A percentile compares a stretch with the other conserved stretches of the same genome.
phyloP scores from a whole-genome alignment of 1,139 yeast species.

The Protomyces lactucae-debilis region DNA sequence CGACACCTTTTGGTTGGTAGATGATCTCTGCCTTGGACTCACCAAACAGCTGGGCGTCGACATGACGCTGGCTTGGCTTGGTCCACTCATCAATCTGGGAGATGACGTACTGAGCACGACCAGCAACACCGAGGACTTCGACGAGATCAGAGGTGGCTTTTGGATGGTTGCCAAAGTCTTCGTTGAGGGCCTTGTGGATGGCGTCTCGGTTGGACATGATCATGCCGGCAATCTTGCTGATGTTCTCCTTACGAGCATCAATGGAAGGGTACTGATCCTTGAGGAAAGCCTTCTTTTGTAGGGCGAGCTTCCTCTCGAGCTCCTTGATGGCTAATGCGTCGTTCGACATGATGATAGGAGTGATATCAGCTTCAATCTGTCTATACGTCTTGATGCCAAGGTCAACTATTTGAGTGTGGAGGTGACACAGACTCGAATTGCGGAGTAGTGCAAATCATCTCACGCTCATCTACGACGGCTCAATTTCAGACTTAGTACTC shows the following conservation, averaged over 20 bases:
- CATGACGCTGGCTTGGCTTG: not conserved
- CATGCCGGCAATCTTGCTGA: constrained; percentile 5
- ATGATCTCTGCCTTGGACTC: not conserved
- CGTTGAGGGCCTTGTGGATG: not conserved
- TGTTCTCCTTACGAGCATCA: not conserved
- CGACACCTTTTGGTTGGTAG: constrained; percentile 5
- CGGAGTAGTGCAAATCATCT: no score
- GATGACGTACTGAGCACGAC: constrained; percentile 1
- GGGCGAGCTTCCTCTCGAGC: not conserved
- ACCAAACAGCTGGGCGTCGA: constrained; percentile 2
- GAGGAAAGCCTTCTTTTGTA: constrained; percentile 7
- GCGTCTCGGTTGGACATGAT: constrained; percentile 1
- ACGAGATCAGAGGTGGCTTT: not conserved
- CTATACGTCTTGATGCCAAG: no score
- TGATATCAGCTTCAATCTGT: no score
- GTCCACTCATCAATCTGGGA: constrained; percentile 4
- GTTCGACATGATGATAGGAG: not conserved
- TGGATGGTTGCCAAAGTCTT: constrained; percentile 4
- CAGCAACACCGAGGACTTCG: constrained; percentile 5
- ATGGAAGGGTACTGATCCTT: not conserved
- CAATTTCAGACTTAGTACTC: no score
- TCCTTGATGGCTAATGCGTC: not conserved
- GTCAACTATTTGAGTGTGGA: no score
- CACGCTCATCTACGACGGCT: no score
- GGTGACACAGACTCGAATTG: no score